phyloP scores from a whole-genome alignment of 768 basidiomycete species.

The Dioszegia aurantiaca region DNA sequence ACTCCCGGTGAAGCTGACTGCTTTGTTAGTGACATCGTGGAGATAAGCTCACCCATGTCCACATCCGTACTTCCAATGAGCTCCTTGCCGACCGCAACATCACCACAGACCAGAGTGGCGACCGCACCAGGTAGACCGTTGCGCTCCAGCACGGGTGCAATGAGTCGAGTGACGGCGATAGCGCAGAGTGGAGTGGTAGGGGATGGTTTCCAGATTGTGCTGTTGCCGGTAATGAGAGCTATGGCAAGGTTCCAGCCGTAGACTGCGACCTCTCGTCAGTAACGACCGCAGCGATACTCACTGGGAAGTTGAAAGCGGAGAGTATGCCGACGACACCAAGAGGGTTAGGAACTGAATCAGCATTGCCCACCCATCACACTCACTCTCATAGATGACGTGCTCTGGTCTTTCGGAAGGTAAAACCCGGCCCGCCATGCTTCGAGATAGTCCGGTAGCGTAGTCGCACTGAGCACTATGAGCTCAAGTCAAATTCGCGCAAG shows the following conservation, averaged over 20 bases:
- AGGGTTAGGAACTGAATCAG: slow-evolving; percentile 76
- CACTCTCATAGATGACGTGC: slow-evolving; percentile 85
- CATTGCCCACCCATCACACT: slow-evolving; percentile 10
- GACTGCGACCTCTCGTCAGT: slow-evolving; percentile 31
- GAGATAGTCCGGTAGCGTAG: slow-evolving; percentile 85
- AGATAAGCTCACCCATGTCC: slow-evolving; percentile 64
- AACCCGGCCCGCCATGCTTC: slow-evolving; percentile 89
- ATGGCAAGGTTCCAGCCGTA: slow-evolving; percentile 78
- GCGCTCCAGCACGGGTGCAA: slow-evolving; percentile 72
- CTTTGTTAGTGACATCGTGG: slow-evolving; percentile 2
- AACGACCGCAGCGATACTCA: slow-evolving; percentile 18
- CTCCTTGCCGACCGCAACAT: slow-evolving; percentile 72
- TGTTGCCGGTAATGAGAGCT: slow-evolving; percentile 66
- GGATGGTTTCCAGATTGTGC: slow-evolving; percentile 93
- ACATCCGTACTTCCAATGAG: slow-evolving; percentile 71
- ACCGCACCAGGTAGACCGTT: slow-evolving; percentile 82
- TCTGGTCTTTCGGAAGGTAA: slow-evolving; percentile 85
- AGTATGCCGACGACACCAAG: slow-evolving; percentile 71
- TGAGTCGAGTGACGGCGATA: slow-evolving; percentile 84
- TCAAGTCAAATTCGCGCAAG: too few relatives aligned
- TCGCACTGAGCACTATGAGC: too few relatives aligned
- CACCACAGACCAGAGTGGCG: slow-evolving; percentile 78
- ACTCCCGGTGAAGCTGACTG: slow-evolving; percentile 94
- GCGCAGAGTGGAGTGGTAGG: slow-evolving; percentile 79
- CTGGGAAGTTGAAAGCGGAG: slow-evolving; percentile 93